Evolutionary conservation across 2,329 filamentous ascomycete genomes (phyloP), one percentile per base, ranked within the genome.

Genomic region (Colletotrichum viniferum): DNA sequence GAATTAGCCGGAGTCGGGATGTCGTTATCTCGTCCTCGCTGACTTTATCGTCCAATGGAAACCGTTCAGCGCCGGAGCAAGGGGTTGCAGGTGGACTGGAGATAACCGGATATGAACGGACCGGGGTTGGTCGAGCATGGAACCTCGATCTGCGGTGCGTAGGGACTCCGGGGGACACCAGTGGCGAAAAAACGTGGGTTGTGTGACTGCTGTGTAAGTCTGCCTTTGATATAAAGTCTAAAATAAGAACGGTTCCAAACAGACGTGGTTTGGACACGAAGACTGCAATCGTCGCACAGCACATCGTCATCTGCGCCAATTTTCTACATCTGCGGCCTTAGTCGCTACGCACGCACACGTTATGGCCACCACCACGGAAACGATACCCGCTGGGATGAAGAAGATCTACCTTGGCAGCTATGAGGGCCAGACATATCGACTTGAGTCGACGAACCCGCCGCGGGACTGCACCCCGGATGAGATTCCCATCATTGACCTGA

Each of bases 401-500:
- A 58, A 63, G 34, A 58, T 73, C 16, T 26, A 73, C 21, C 34
- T 76, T 16, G 38, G 38, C 8, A 76, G 69, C 26, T 76, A 73
- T 24, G 73, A 76, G 10, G 73, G 73, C 14, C n/a, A 48, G 69
- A 76, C 73, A 2, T 67, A 69, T 24, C 67, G 73, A 52, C 34
- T 76, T 14, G 73, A 73, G 8, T 76, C 73, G 21, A 65, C 69
- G 5, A 76, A 55, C 2, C 82, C 85, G 8, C 85, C 86, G 3
- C 81, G 86, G 18, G 81, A 82, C 28, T 85, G 85, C 28, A 85
- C 83, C 1, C 78, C 81, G 2, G 83, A 81, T 24, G 87, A 88
- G 71, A 88, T 89, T 14, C 87, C 87, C 0, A 79, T 89, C 43
- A 86, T 89, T 60, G 86, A 88, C 69, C 78, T 89, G 7, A 77